Percentiles rank a stretch among this genome's conserved stretches.
phyloP scores from a whole-genome alignment of 495 filamentous ascomycete species.

The Parachaetomium inaequale region DNA sequence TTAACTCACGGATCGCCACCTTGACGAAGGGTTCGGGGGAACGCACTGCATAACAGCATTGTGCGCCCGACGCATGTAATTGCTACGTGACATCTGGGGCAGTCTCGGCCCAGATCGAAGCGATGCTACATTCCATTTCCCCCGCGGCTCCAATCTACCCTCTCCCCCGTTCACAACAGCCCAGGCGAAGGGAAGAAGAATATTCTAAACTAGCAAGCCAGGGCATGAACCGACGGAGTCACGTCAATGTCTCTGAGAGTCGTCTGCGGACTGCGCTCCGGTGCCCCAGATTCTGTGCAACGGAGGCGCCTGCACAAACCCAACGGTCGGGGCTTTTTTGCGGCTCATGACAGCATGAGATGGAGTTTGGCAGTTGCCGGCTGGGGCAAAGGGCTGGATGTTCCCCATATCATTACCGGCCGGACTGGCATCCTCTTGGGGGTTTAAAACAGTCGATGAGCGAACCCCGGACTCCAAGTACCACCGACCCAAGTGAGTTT shows the following conservation, averaged over 20 bases:
- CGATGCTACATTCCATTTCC: slow-evolving; percentile 1
- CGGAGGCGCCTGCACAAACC: slow-evolving; percentile 3
- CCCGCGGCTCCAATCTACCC: not conserved
- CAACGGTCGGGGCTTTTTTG: not conserved
- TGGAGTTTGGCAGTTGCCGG: not conserved
- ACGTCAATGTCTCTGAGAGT: not conserved
- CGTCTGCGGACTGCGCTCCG: too few species aligned
- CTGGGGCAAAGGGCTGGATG: not conserved
- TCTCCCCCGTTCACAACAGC: not conserved
- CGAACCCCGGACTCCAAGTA: not conserved
- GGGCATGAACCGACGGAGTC: not conserved
- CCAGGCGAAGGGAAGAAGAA: too few species aligned
- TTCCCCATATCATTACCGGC: slow-evolving; percentile 3
- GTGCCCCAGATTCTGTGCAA: slow-evolving; percentile 6
- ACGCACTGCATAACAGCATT: not conserved
- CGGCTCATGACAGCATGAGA: not conserved
- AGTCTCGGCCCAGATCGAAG: not conserved
- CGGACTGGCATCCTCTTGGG: too few species aligned
- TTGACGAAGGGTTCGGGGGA: too few species aligned
- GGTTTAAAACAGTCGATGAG: not conserved
- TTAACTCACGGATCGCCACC: not conserved
- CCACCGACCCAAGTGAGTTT: not conserved
- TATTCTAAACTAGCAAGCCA: not conserved
- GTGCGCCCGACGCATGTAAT: not conserved
- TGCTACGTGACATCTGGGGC: slow-evolving; percentile 7